Base-by-base conservation (phyloP, 1,284 basidiomycete genomes). In the Microbotryomycetes sp. region DNA sequence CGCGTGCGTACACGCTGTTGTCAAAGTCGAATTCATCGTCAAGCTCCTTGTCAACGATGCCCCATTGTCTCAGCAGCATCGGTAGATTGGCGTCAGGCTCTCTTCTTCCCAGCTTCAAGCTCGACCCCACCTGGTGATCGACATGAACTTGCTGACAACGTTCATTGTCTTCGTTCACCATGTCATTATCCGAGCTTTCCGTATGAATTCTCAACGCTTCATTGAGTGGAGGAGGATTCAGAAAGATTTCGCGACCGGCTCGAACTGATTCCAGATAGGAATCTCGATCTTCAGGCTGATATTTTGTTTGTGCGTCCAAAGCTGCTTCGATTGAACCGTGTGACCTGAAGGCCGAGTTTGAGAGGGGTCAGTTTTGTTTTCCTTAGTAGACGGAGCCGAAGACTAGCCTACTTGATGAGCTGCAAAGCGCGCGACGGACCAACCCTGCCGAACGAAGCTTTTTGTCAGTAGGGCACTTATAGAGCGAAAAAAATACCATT, bases 301-400 rank as follows among this genome's bases (percentile, higher is more conserved):
- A 75, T 55, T 19, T 71, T 57, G 15, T 54, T 22, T 74, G 65
- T 4, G 76, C 72, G 50, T 81, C 78, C 9, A 93, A 73, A 47
- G 92, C 79, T 2, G 77, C 76, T 75, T 92, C 91, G 68, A 93
- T 92, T 7, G 81, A 80, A 1, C 83, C 83, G 72, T 91, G 77
- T 66, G 81, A 75, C 6, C 49, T 58, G 49, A 0, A n/a, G n/a
- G n/a, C n/a, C n/a, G n/a, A n/a, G n/a, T n/a, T n/a, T n/a, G n/a
- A n/a, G n/a, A n/a, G n/a, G n/a, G n/a, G n/a, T n/a, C n/a, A n/a
- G n/a, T n/a, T n/a, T n/a, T n/a, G n/a, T n/a, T n/a, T n/a, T n/a
- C n/a, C n/a, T n/a, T n/a, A n/a, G n/a, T n/a, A n/a, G n/a, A 14
- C 12, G 47, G 15, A 31, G 15, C 14, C n/a, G 16, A 57, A 12